Conservation (phyloP, 129 eudicot species). For the Flaveria bidentis region DNA sequence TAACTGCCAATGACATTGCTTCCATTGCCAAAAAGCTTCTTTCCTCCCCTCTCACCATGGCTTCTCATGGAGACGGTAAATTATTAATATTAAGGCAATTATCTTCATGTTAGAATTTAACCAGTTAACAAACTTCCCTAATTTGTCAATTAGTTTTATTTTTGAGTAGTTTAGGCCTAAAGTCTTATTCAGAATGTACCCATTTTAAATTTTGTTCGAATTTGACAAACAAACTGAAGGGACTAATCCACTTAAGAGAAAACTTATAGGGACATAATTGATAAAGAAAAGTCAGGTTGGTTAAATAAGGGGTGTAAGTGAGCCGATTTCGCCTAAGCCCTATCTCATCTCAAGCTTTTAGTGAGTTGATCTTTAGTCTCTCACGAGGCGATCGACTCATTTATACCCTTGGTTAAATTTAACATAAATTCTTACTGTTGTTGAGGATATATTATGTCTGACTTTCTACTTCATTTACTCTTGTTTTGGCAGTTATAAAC, state of each 20-base stretch:
- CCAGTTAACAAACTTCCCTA: background rate
- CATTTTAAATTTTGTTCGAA: background rate
- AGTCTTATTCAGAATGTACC: background rate
- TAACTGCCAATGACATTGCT: conserved; percentile 66
- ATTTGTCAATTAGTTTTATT: background rate
- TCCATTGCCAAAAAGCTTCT: conserved; percentile 65
- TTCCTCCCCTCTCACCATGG: conserved; percentile 94
- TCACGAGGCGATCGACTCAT: no score
- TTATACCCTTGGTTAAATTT: no score
- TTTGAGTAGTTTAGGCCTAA: background rate
- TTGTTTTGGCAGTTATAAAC: conserved; percentile 55
- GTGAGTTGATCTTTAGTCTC: no score
- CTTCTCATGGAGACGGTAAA: conserved; percentile 93
- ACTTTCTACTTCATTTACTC: background rate
- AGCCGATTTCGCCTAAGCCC: no score
- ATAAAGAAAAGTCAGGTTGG: conserved; percentile 1
- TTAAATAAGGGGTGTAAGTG: background rate
- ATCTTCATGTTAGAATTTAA: background rate
- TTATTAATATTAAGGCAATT: background rate
- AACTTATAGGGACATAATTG: background rate
- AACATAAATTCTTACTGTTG: background rate
- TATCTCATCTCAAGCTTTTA: no score
- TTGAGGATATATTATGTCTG: background rate
- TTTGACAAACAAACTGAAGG: background rate
- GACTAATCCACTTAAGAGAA: background rate